Evolutionary conservation across 2,329 filamentous ascomycete species (phyloP).

Genomic region (Diaporthe sp.): DNA sequence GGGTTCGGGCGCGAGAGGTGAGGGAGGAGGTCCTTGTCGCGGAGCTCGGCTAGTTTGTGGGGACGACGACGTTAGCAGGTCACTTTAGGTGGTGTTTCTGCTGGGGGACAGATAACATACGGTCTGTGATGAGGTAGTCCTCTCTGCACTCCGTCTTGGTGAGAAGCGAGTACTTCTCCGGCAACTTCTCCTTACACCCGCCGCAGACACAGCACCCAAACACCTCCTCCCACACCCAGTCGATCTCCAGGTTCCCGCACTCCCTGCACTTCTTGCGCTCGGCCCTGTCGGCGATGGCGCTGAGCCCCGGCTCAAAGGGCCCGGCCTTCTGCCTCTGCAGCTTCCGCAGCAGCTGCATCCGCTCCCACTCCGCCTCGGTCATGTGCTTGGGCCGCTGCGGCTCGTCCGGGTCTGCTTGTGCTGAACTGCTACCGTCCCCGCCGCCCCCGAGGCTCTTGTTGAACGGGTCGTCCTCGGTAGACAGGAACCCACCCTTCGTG

Average conservation of each 20-base stretch:
- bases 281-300: slow-evolving; percentile 71
- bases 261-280: slow-evolving; percentile 83
- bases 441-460: slow-evolving; percentile 80
- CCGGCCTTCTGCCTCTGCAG: slow-evolving; percentile 80
- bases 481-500: slow-evolving; percentile 95
- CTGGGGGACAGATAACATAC: slow-evolving; percentile 68
- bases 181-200: slow-evolving; percentile 86
- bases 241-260: slow-evolving; percentile 86
- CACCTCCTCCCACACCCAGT: slow-evolving; percentile 93
- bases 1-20: slow-evolving; percentile 92
- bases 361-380: slow-evolving; percentile 92
- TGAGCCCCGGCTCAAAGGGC: slow-evolving; percentile 90
- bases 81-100: no score
- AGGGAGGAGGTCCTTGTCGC: slow-evolving; percentile 85
- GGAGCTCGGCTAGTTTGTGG: slow-evolving; percentile 77
- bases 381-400: slow-evolving; percentile 85
- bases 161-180: slow-evolving; percentile 93
- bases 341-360: slow-evolving; percentile 78
- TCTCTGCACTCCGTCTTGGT: slow-evolving; percentile 97
- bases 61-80: no score
- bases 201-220: slow-evolving; percentile 82
- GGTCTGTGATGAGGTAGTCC: slow-evolving; percentile 94
- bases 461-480: slow-evolving; percentile 89
- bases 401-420: slow-evolving; percentile 43
- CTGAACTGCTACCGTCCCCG: slow-evolving; percentile 52